phyloP scores from a whole-genome alignment of 345 rosid genomes.

The Boechera stricta region DNA sequence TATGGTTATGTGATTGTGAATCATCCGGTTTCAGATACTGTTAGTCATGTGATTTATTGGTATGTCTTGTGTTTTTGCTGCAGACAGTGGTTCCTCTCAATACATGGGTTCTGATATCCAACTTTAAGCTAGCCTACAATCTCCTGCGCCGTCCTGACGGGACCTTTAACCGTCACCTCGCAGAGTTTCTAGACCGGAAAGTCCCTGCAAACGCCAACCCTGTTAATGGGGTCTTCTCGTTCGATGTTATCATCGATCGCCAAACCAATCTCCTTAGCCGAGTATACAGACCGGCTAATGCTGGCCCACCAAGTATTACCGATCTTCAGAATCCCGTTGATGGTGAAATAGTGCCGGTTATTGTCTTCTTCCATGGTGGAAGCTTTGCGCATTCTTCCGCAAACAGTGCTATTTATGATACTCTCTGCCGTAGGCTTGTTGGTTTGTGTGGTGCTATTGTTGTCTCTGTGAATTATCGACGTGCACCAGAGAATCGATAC shows the following conservation, averaged over 20 bases:
- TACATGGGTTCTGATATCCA: constrained; percentile 91
- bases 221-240: constrained; percentile 78
- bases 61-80: constrained; percentile 15
- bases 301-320: constrained; percentile 44
- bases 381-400: constrained; percentile 94
- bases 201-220: constrained; percentile 77
- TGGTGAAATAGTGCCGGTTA: constrained; percentile 72
- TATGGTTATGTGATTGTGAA: neutral
- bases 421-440: constrained; percentile 77
- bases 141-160: constrained; percentile 91
- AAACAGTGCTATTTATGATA: constrained; percentile 82
- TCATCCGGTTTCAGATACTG: too few species aligned
- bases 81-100: constrained; percentile 91
- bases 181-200: constrained; percentile 90
- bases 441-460: constrained; percentile 73
- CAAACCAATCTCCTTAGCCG: constrained; percentile 64
- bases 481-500: constrained; percentile 82
- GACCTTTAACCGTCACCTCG: constrained; percentile 88
- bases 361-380: constrained; percentile 93
- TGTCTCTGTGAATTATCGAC: constrained; percentile 85
- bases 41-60: neutral
- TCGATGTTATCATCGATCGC: constrained; percentile 78
- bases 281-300: constrained; percentile 64
- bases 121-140: constrained; percentile 82
- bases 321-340: constrained; percentile 79